Evolutionary conservation across 2,329 filamentous ascomycete genomes (phyloP), one percentile per base, ranked within the genome.

Genomic region (Colletotrichum zoysiae): DNA sequence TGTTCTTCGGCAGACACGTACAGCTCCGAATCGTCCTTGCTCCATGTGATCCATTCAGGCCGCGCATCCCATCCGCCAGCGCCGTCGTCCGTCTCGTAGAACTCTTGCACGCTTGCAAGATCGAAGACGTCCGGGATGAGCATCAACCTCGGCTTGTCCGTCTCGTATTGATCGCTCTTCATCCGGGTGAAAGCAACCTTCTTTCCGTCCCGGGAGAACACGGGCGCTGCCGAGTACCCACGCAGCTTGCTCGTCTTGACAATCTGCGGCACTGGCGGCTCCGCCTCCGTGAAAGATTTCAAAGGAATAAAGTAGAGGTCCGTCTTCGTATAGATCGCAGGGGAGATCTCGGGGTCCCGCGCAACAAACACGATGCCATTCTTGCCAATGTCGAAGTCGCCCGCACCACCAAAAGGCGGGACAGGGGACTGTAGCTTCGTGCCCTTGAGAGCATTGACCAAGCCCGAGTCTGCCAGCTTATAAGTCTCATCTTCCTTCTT

Each of bases 171-270:
- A 63, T 89, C 86, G 67, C 87, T 87, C 74, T 88, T 87, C 95
- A 97, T 97, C 73, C 93, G 90, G 40, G 93, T 86, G 79, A 97
- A 97, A 1, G 90, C 93, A 35, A 95, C 84, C 71, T 88, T 87
- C 46, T 86, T 88, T 12, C 93, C 93, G 76, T 92, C 87, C 5
- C 90, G 89, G 3, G 93, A 95, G 81, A 97, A 97, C 0, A 88
- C 86, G 0, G 95, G 94, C 3, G 83, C 84, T 23, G 85, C 85
- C 33, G 87, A 89, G 75, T 94, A 93, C 8, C 93, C 93, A 72
- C 85, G 82, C 77, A 93, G 79, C 77, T 83, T 83, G 68, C 85
- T 87, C 30, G 89, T 91, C 78, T 86, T 85, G 66, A 89, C 84
- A 65, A 87, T 82, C 77, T 84, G 86, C 5, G 86, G 89, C 65